A percentile compares a stretch with the other conserved stretches of the same genome.
Conservation (phyloP, 2,329 filamentous ascomycete genomes). For the Aspergillus sp. region DNA sequence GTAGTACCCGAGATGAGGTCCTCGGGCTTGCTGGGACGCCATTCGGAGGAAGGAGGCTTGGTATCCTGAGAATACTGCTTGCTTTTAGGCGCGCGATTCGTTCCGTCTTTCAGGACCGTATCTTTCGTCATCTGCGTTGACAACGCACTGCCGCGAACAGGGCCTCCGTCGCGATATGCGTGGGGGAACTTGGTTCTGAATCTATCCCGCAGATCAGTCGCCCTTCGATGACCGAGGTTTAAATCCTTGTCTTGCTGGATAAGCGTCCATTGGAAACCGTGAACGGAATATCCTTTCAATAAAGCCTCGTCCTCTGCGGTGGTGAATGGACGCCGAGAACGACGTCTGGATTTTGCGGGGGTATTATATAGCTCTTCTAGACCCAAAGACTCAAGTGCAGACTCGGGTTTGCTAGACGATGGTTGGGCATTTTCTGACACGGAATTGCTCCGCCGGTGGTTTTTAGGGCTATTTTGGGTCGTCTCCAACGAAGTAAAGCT, state of each 20-base stretch:
- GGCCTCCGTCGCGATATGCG: constrained; percentile 51
- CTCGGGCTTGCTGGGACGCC: constrained; percentile 17
- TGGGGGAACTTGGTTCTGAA: constrained; percentile 61
- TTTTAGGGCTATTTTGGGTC: constrained; percentile 11
- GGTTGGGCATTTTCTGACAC: constrained; percentile 27
- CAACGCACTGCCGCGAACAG: constrained; percentile 34
- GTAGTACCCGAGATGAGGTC: constrained; percentile 12
- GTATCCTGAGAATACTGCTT: constrained; percentile 15
- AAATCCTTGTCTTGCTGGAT: constrained; percentile 58
- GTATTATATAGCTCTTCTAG: constrained; percentile 52
- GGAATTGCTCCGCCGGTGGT: constrained; percentile 15
- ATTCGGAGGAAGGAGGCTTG: constrained; percentile 9
- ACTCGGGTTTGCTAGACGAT: constrained; percentile 33
- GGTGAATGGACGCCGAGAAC: constrained; percentile 57
- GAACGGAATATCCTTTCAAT: constrained; percentile 57
- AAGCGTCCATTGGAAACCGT: constrained; percentile 60
- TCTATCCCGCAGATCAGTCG: constrained; percentile 62
- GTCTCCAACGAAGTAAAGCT: constrained; percentile 20
- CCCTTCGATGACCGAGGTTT: constrained; percentile 51
- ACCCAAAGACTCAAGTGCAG: constrained; percentile 42
- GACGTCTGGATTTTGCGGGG: constrained; percentile 48
- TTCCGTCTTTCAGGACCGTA: constrained; percentile 6
- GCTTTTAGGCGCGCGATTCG: constrained; percentile 3
- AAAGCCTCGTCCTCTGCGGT: constrained; percentile 58
- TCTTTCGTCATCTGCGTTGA: constrained; percentile 14